Evolutionary conservation across 2,329 filamentous ascomycete genomes (phyloP), one percentile per base, ranked within the genome.

Genomic region (Calycina marina): DNA sequence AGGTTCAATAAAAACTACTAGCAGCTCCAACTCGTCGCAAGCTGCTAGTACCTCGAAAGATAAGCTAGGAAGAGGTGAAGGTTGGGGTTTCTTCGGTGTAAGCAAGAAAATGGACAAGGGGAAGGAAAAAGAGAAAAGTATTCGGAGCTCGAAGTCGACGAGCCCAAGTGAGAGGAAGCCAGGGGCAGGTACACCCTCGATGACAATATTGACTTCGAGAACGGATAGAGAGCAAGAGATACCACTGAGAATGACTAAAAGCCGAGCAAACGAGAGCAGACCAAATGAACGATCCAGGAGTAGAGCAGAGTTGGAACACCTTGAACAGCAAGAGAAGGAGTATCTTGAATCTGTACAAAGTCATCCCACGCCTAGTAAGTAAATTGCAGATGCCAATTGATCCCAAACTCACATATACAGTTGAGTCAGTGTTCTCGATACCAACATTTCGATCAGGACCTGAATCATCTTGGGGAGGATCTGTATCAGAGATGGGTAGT

Each of bases 361-460:
- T 16, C 37, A 28, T 30, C 30, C 36, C 14, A 48, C 46, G n/a
- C 41, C 48, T 30, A 40, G 48, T 49, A 35, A 24, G 36, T 30
- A 25, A 4, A 12, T 14, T 34, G 20, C 6, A 24, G 18, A 6
- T 9, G 10, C 31, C 14, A 36, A 18, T 41, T 46, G 30, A 43
- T 38, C 38, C 32, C 49, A n/a, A 22, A 22, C 20, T 22, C 8
- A 22, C 20, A 22, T n/a, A 22, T 22, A n/a, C 42, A 14, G 37
- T 41, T 54, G 64, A 63, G 31, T 65, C 64, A 4, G 54, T 59
- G 2, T 47, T 61, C 18, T 65, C 63, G 0, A 60, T 53, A 40
- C 58, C 58, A 51, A 63, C 62, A 13, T 53, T 58, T 13, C 46
- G 36, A 28, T 48, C 46, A 18, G 49, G 45, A n/a, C 51, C 49